Evolutionary conservation across 768 basidiomycete species (phyloP), one percentile per base, ranked within the genome.

Genomic region (Candolleomyces eurysporus): DNA sequence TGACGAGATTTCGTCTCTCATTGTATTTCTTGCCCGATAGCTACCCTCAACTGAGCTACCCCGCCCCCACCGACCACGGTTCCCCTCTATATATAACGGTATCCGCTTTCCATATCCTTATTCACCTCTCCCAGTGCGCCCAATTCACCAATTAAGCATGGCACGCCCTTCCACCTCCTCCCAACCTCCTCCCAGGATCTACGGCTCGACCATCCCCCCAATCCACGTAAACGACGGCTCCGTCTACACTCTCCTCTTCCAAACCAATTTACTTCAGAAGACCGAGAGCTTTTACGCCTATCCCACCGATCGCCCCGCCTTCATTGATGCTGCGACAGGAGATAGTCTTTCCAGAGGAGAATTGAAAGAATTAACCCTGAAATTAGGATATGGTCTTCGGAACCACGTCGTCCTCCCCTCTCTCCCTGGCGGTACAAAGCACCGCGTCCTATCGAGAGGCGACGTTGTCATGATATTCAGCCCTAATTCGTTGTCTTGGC

Each of bases 211-310:
- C 5, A 4, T 63, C 16, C 66, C 67, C 0, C 48, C 59, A n/a
- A 62, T 68, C 5, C 67, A 64, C 42, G 50, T 66, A 40, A 30
- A 58, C n/a, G 59, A 60, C 31, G 57, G 46, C 9, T 70, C 69
- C 30, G 60, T 72, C 32, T 72, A 66, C 48, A 72, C 71, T n/a
- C 52, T 61, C 9, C 63, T 72, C 36, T 67, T 66, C 42, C 55
- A 66, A 8, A 58, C 63, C 31, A 65, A 63, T 5, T 57, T 61
- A 26, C 8, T 6, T 11, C 1, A 7, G 36, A 36, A 36, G 11
- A 36, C 36, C 36, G 36, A 36, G 36, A 36, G 11, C 36, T 36
- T 36, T 11, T 36, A 36, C 11, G 11, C 36, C 14, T 52, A 51
- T 13, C 48, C 48, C 11, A 62, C 67, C 0, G 52, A 59, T 9